phyloP scores from a whole-genome alignment of 345 rosid species.

The Eutrema yunnanense region DNA sequence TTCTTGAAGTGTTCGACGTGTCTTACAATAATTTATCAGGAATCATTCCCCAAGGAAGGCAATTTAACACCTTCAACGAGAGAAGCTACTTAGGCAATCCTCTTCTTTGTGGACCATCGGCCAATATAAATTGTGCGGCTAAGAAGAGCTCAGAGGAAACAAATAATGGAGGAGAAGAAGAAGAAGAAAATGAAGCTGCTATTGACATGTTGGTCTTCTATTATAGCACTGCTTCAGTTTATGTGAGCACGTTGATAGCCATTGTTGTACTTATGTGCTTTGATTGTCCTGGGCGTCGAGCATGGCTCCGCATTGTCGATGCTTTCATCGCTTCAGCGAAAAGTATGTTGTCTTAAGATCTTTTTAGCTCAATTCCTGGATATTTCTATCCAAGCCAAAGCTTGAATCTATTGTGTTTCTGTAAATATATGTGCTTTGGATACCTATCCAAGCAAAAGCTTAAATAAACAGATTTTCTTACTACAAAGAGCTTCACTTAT shows the following conservation, averaged over 20 bases:
- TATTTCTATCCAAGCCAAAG: too few species aligned
- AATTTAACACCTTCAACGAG: not conserved
- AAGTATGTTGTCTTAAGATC: not conserved
- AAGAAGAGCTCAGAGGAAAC: not conserved
- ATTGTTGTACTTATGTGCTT: not conserved
- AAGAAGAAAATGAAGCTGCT: not conserved
- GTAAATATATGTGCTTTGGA: too few species aligned
- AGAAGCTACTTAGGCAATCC: not conserved
- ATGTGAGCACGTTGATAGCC: not conserved
- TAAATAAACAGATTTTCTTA: too few species aligned
- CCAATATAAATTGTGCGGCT: not conserved
- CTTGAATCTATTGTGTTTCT: too few species aligned
- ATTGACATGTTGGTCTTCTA: not conserved
- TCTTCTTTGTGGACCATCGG: not conserved
- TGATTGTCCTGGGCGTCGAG: not conserved
- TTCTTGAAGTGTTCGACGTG: not conserved
- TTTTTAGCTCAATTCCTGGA: too few species aligned
- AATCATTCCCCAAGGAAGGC: not conserved
- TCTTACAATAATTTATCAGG: not conserved
- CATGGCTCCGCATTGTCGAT: not conserved
- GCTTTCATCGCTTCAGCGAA: not conserved
- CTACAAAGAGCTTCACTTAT: too few species aligned
- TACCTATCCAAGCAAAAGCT: too few species aligned
- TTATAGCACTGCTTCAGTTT: not conserved
- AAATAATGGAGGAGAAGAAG: not conserved